phyloP scores from a whole-genome alignment of 805 yeast species.

The Ogataea henricii region DNA sequence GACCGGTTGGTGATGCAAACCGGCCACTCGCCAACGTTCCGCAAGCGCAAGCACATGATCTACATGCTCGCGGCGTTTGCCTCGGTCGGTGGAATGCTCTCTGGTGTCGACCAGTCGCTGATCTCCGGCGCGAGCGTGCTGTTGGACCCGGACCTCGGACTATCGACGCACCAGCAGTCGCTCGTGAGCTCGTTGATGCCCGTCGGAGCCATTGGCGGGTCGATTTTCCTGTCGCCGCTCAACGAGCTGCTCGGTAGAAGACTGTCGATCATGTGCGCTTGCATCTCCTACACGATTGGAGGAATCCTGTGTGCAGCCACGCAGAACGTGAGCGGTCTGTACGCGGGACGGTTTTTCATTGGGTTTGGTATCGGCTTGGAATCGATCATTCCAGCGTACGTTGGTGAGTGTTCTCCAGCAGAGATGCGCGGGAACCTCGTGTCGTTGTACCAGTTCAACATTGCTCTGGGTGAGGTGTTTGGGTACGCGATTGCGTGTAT shows the following conservation, averaged over 20 bases:
- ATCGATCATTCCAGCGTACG: conserved; percentile 65
- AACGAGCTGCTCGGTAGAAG: conserved; percentile 59
- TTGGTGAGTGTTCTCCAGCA: conserved; percentile 62
- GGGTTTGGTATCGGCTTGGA: conserved; percentile 70
- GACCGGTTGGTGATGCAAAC: conserved; percentile 42
- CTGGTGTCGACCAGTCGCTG: conserved; percentile 69
- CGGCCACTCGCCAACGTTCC: conserved; percentile 39
- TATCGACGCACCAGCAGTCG: conserved; percentile 48
- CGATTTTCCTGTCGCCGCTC: conserved; percentile 59
- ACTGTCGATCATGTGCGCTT: conserved; percentile 53
- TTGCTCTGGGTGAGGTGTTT: conserved; percentile 66
- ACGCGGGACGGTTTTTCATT: conserved; percentile 59
- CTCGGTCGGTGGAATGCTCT: conserved; percentile 62
- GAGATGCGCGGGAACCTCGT: conserved; percentile 60
- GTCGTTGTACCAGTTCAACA: conserved; percentile 62
- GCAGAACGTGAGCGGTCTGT: conserved; percentile 47
- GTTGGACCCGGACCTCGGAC: conserved; percentile 44
- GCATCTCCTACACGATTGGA: conserved; percentile 62
- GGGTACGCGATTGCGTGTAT: conserved; percentile 68
- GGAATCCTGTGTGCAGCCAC: conserved; percentile 60
- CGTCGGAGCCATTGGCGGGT: conserved; percentile 68
- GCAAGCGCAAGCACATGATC: conserved; percentile 48
- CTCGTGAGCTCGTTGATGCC: conserved; percentile 64
- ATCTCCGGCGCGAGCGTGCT: conserved; percentile 64
- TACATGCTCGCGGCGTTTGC: conserved; percentile 56